Percentiles rank a stretch among this genome's conserved stretches.
phyloP scores from a whole-genome alignment of 495 filamentous ascomycete species.

The Aspergillus carlsbadensis region DNA sequence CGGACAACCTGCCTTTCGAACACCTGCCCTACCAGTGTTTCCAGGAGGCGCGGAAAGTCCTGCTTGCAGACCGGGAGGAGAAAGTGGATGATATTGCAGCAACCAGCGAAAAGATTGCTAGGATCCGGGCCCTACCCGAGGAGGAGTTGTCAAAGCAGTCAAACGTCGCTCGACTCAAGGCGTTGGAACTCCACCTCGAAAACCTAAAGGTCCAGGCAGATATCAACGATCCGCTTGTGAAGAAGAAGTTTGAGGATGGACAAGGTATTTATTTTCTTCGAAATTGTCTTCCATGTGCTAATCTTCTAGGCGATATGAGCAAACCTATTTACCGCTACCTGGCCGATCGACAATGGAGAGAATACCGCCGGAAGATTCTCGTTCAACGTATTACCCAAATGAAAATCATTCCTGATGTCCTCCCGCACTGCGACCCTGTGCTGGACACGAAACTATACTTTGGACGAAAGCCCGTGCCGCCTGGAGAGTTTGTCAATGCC shows the following conservation, averaged over 20 bases:
- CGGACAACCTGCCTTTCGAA: constrained; percentile 78
- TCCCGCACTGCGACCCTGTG: constrained; percentile 76
- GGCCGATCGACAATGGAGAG: constrained; percentile 82
- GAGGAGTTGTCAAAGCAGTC: constrained; percentile 58
- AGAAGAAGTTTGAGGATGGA: constrained; percentile 93
- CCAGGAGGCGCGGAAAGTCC: constrained; percentile 86
- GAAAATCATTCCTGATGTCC: constrained; percentile 87
- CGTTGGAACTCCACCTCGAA: constrained; percentile 73
- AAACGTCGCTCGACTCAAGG: constrained; percentile 64
- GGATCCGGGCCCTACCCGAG: constrained; percentile 58
- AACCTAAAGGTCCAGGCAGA: constrained; percentile 85
- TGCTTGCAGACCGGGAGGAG: constrained; percentile 75
- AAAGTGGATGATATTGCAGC: constrained; percentile 68
- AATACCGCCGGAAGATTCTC: constrained; percentile 70
- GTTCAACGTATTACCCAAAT: constrained; percentile 88
- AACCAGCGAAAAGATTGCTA: constrained; percentile 57
- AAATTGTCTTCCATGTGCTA: background rate
- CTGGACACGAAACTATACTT: constrained; percentile 81
- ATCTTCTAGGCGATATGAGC: constrained; percentile 76
- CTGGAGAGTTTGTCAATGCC: constrained; percentile 77
- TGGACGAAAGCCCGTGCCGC: constrained; percentile 59
- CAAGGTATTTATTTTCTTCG: constrained; percentile 53
- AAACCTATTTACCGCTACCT: constrained; percentile 95
- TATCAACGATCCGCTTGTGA: constrained; percentile 92
- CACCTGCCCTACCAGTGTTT: constrained; percentile 94